Percentiles rank a stretch among this genome's conserved stretches.
Evolutionary conservation across 1,284 basidiomycete species (phyloP).

Genomic region (Paramarasmius palmivorus): DNA sequence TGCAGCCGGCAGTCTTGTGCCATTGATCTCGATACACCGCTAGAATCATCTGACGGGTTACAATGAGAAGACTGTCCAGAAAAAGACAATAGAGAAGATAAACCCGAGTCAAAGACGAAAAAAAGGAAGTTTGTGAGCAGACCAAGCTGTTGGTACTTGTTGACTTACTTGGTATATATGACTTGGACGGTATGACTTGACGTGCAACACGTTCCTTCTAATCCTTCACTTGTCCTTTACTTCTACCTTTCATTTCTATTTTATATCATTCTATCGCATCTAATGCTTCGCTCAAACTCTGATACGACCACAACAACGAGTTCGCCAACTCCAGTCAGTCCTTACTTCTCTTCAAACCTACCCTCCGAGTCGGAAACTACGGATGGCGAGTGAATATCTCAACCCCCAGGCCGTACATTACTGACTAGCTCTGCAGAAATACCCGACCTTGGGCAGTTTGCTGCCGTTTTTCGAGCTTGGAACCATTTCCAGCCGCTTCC

Average conservation of each 20-base stretch:
- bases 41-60: too few species aligned
- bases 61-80: too few species aligned
- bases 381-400: conserved; percentile 47
- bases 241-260: conserved; percentile 1
- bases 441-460: conserved; percentile 77
- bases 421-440: conserved; percentile 43
- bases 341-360: conserved; percentile 46
- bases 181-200: too few species aligned
- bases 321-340: conserved; percentile 41
- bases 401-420: conserved; percentile 8
- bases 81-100: too few species aligned
- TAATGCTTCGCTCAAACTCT: conserved; percentile 20
- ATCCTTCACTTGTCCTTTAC: background rate
- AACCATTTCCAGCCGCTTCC: conserved; percentile 51
- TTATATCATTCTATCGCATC: conserved; percentile 1
- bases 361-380: conserved; percentile 60
- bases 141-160: too few species aligned
- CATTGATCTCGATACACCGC: too few species aligned
- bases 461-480: conserved; percentile 68
- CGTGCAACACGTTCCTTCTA: background rate
- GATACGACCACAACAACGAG: conserved; percentile 17
- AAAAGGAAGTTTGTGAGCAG: too few species aligned
- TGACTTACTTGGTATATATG: too few species aligned
- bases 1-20: too few species aligned
- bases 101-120: too few species aligned